Evolutionary conservation across 2,329 filamentous ascomycete genomes (phyloP).

Genomic region (Drechslerella dactyloides): DNA sequence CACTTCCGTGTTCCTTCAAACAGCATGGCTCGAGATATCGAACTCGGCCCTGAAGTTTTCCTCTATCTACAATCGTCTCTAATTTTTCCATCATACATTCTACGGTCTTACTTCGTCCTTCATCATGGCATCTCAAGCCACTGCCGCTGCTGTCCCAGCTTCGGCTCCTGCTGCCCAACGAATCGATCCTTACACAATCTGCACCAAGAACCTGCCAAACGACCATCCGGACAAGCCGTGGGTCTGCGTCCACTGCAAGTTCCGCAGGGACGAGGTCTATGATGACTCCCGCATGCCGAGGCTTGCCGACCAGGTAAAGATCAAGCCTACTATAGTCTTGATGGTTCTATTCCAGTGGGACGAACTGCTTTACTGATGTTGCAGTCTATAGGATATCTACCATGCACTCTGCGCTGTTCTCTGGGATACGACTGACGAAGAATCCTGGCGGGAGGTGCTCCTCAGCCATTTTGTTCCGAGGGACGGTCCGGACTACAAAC

Average conservation of each 20-base stretch:
- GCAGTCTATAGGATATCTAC: slow-evolving; percentile 3
- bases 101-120: too few relatives aligned
- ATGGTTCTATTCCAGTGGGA: background rate
- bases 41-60: too few relatives aligned
- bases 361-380: background rate
- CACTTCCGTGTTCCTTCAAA: background rate
- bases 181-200: background rate
- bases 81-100: too few relatives aligned
- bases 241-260: slow-evolving; percentile 12
- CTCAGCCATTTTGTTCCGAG: background rate
- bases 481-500: background rate
- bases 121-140: too few relatives aligned
- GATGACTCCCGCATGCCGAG: slow-evolving; percentile 17
- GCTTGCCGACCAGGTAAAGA: slow-evolving; percentile 2
- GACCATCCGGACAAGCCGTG: slow-evolving; percentile 10
- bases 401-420: slow-evolving; percentile 16
- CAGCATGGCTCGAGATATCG: background rate
- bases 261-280: slow-evolving; percentile 4
- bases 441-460: background rate
- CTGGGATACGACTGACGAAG: slow-evolving; percentile 2
- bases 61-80: too few relatives aligned
- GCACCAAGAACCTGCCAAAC: slow-evolving; percentile 1
- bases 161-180: background rate
- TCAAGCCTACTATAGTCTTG: background rate
- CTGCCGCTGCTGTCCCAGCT: too few relatives aligned